Base-by-base conservation (phyloP, 257 asterid species). In the Handroanthus guayacan region DNA sequence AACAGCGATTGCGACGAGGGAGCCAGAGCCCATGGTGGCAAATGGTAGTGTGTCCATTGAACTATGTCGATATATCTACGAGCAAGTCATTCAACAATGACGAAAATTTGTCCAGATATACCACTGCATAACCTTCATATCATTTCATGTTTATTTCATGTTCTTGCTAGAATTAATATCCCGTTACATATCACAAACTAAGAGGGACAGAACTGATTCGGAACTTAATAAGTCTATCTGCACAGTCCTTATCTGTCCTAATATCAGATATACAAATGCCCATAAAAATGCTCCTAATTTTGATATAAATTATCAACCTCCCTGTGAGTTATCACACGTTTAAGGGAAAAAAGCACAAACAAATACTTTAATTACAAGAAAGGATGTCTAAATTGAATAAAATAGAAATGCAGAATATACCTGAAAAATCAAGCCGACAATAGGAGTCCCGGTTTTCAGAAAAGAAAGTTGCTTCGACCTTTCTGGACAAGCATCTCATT, bases 401-500 rank as follows among this genome's bases (percentile, higher is more conserved):
- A 18, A 16, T 20, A 12, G 1, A 69, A 78, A 62, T 50, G 10
- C 4, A 25, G 47, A 65, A 75, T 31, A 6, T 74, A 92, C 98
- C 97, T 89, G 71, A 69, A 89, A 94, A 81, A 94, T 82, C 75
- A 94, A 79, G 34, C 98, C 98, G 4, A 94, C 98, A 36, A 94
- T 94, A 25, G 98, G 92, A 50, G 98, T 94, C 45, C 98, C 98
- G 56, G 97, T 94, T 86, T 94, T 94, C 66, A 94, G 96, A 77
- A 81, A 94, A 12, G 90, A 79, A 10, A 96, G 86, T 54, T 67
- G 55, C 67, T 86, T 84, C 71, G 84, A 79, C 98, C 97, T 82
- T 94, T 92, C 47, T 85, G 83, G 65, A 41, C 81, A 41, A 94
- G 96, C 98, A 94, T 92, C n/a, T 78, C 90, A 76, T 94, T 94